Evolutionary conservation across 2,329 filamentous ascomycete genomes (phyloP).

Genomic region (Tolypocladium nubicola): DNA sequence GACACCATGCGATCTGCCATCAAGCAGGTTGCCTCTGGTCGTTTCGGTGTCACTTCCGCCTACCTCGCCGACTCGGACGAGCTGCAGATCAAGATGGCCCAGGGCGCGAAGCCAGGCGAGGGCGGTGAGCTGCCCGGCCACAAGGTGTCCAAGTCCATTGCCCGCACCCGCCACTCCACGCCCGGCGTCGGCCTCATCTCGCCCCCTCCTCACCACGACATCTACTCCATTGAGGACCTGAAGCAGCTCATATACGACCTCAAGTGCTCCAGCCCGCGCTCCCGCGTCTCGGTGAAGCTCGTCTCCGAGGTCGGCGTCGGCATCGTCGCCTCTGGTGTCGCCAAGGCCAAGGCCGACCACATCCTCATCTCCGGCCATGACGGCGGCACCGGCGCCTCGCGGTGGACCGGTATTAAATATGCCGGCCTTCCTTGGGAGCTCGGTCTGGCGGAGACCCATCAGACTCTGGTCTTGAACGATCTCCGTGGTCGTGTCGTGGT

Average conservation of each 20-base stretch:
- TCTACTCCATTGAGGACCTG: constrained; percentile 95
- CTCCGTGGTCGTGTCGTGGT: constrained; percentile 91
- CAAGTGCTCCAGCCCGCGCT: constrained; percentile 89
- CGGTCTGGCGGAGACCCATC: constrained; percentile 92
- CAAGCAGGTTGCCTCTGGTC: constrained; percentile 92
- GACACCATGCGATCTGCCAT: constrained; percentile 97
- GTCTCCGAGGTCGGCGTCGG: constrained; percentile 96
- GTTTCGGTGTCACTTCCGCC: constrained; percentile 91
- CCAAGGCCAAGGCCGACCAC: constrained; percentile 94
- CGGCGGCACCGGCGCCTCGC: constrained; percentile 88
- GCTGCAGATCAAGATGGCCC: constrained; percentile 98
- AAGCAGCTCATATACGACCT: constrained; percentile 97
- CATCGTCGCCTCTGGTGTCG: constrained; percentile 94
- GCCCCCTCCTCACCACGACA: constrained; percentile 92
- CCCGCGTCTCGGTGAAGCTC: constrained; percentile 91
- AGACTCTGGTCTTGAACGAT: constrained; percentile 91
- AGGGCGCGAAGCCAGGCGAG: constrained; percentile 95
- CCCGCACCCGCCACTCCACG: constrained; percentile 88
- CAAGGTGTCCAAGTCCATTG: constrained; percentile 92
- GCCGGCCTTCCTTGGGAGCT: constrained; percentile 94
- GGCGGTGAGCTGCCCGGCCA: constrained; percentile 94
- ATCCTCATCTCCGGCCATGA: constrained; percentile 96
- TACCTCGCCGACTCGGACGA: constrained; percentile 94
- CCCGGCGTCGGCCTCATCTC: constrained; percentile 94
- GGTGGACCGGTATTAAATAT: constrained; percentile 99